phyloP scores from a whole-genome alignment of 2,329 filamentous ascomycete genomes.

The Arthroderma uncinatum region DNA sequence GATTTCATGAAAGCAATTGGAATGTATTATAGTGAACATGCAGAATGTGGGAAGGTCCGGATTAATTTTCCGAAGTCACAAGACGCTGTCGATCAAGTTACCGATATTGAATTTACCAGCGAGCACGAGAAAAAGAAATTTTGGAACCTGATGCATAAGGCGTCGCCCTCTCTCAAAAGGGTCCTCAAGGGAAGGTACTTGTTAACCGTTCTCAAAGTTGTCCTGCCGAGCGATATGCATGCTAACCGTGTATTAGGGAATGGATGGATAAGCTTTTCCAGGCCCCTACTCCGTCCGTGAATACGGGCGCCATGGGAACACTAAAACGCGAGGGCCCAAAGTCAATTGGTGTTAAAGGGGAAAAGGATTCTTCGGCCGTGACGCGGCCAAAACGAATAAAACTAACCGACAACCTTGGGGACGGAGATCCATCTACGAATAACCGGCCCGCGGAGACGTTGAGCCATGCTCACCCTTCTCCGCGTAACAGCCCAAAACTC shows the following conservation, averaged over 20 bases:
- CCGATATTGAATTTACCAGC: constrained; percentile 8
- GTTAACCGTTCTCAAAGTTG: not conserved
- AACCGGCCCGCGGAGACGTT: not conserved
- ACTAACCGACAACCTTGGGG: constrained; percentile 10
- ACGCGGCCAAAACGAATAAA: constrained; percentile 12
- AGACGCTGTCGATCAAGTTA: not conserved
- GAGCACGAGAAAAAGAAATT: constrained; percentile 6
- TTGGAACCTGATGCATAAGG: not conserved
- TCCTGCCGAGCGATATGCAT: not conserved
- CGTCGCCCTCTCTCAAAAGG: constrained; percentile 4
- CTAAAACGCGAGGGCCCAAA: not conserved
- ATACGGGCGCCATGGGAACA: not conserved
- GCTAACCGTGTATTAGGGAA: constrained; percentile 18
- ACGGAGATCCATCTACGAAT: not conserved
- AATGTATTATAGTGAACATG: constrained; percentile 15
- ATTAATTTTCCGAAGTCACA: constrained; percentile 21
- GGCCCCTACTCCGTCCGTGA: not conserved
- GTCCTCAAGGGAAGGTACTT: constrained; percentile 5
- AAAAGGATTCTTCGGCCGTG: not conserved
- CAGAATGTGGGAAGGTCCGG: constrained; percentile 22
- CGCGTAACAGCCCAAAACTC: constrained; percentile 7
- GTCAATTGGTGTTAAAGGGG: not conserved
- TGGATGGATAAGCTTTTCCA: constrained; percentile 27
- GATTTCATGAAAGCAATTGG: constrained; percentile 18
- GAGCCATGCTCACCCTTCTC: constrained; percentile 11